Base-by-base conservation (phyloP, 2,329 filamentous ascomycete genomes). In the Pseudohalonectria lignicola region DNA sequence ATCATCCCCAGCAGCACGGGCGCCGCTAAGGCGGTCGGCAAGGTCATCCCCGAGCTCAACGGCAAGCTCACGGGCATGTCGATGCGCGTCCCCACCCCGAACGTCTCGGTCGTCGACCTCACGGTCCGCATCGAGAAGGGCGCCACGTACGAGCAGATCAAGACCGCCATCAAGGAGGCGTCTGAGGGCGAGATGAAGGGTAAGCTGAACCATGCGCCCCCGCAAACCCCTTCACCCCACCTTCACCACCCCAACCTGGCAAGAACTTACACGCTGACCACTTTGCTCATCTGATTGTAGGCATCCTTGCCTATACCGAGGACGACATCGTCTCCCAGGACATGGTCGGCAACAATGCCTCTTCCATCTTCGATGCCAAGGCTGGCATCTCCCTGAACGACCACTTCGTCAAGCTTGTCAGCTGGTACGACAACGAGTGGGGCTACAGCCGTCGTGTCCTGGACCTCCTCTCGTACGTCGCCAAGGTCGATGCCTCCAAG, bases 351-450 rank as follows among this genome's bases (percentile, higher is more conserved):
- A 84, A 96, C 75, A 76, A 71, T 63, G 68, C 79, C 79, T 95
- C 88, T 51, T 95, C 88, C 71, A 94, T 96, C 78, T 95, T 98
- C 69, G 92, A 98, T 65, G 88, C 87, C 66, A 94, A 94, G 83
- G 92, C 92, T 45, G 92, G 92, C 77, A 96, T 98, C 69, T 84
- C 88, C 51, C 82, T 98, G 56, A 98, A 96, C 80, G 69, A 87
- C 59, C 88, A 95, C 81, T 96, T 96, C 66, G 80, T 94, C 77
- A 98, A 98, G 84, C 78, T 98, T 47, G 83, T 95, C 63, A 81
- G 81, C 57, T 96, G 90, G 92, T 94, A 94, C 71, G 87, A 94
- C 77, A 96, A 96, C 77, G 90, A 96, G 79, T 95, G 88, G 87
- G 92, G 88, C 60, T 96, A 98, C 83, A 93, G 85, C 66, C 88